A percentile compares a stretch with the other conserved stretches of the same genome.
phyloP scores from a whole-genome alignment of 2,329 filamentous ascomycete genomes.

The Trichoderma citrinoviride region DNA sequence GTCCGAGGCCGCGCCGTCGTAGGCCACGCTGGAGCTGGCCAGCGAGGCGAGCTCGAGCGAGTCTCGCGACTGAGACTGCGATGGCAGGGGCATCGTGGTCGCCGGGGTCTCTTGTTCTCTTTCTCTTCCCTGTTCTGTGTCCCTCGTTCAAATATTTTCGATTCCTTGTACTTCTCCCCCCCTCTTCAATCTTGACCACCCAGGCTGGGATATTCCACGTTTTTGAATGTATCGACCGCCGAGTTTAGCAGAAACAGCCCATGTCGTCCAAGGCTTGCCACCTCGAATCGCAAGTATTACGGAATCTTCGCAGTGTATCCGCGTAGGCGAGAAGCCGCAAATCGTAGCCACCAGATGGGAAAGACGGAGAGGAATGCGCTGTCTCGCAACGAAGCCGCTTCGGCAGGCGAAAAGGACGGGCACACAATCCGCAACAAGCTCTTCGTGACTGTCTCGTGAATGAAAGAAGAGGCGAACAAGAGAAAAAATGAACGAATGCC shows the following conservation, averaged over 20 bases:
- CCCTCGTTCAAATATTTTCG: too few species aligned
- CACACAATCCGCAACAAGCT: not conserved
- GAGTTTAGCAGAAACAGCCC: slow-evolving; percentile 28
- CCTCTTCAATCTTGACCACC: not conserved
- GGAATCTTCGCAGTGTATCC: not conserved
- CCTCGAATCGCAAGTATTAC: not conserved
- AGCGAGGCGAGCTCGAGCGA: slow-evolving; percentile 95
- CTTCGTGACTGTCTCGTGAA: not conserved
- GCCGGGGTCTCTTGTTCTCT: slow-evolving; percentile 25
- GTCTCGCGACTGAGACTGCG: slow-evolving; percentile 64
- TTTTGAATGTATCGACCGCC: slow-evolving; percentile 8
- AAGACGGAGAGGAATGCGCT: slow-evolving; percentile 3
- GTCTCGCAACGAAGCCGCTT: not conserved
- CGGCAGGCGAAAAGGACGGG: not conserved
- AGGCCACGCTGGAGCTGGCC: slow-evolving; percentile 68
- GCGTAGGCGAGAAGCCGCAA: not conserved
- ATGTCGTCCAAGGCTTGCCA: slow-evolving; percentile 26
- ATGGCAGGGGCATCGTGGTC: slow-evolving; percentile 43
- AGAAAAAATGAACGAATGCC: not conserved
- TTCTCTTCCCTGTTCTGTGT: slow-evolving; percentile 5
- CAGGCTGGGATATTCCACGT: not conserved
- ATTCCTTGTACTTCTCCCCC: not conserved
- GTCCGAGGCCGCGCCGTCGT: slow-evolving; percentile 57
- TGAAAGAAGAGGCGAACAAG: not conserved
- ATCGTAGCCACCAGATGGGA: not conserved